Evolutionary conservation across 1,284 basidiomycete genomes (phyloP), one percentile per base, ranked within the genome.

Genomic region (Tylopilus sp.): DNA sequence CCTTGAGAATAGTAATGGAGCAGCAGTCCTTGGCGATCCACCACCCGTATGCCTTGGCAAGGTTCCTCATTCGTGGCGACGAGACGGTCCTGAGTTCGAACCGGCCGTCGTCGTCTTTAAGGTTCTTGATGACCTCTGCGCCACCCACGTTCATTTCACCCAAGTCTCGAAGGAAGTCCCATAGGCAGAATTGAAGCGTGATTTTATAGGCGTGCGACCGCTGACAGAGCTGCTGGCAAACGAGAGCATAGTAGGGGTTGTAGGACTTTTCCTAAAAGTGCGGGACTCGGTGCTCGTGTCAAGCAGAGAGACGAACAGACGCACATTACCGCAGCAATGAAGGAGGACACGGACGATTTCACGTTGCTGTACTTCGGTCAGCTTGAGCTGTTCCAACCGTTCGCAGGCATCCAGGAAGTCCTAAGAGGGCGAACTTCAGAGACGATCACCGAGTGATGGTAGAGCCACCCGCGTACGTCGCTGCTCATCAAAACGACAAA

Each of bases 321-420:
- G 30, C 59, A 93, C 92, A 67, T 94, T 90, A 19, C 92, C 92
- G 54, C 90, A 89, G 64, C 97, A 98, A 66, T 97, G 96, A 40
- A 99, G 69, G 3, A 95, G 71, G 8, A 99, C 95, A 9, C 94
- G 84, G 19, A 97, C 77, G 48, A 96, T 92, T 67, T 99, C 97
- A 40, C 97, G 82, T 63, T 96, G 92, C 66, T 98, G 97, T 2
- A 92, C 75, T 56, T 97, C 92, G 1, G 85, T 89, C 41, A 98
- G 74, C 44, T 85, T 88, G 41, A 98, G 76, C 55, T 91, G 86
- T 21, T 84, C 77, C 16, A 99, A 70, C 29, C 91, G 77, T 53
- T 97, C 91, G 57, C 89, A 92, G 0, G 96, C 96, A 62, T 99
- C 92, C 19, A 92, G 75, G 63, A 92, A 99, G 67, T 99, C 97